Evolutionary conservation across 208 protist genomes (phyloP).

Genomic region (Acanthamoeba castellanii): DNA sequence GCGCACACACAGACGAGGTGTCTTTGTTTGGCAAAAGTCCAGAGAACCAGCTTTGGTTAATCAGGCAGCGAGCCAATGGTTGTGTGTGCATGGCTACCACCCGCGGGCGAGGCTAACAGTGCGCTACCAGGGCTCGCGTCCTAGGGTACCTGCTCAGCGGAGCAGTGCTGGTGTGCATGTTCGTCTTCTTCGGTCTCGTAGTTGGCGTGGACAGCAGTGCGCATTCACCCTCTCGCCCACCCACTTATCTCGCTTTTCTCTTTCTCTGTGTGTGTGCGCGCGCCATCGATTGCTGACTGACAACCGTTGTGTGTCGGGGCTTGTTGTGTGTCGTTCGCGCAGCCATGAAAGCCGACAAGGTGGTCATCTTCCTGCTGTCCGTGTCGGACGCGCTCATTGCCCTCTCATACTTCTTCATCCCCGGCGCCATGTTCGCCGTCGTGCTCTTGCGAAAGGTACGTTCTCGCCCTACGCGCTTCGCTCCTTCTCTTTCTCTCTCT

Average conservation of each 20-base stretch:
- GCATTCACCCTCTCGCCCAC: neutral
- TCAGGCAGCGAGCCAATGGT: no score
- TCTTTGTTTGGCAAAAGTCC: neutral
- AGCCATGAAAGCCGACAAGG: neutral
- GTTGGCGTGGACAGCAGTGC: neutral
- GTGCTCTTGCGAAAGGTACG: neutral
- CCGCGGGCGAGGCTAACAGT: no score
- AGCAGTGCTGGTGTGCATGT: neutral
- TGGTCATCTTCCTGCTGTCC: neutral
- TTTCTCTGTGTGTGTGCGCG: no score
- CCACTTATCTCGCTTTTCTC: neutral
- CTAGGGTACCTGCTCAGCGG: neutral
- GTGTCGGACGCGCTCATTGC: neutral
- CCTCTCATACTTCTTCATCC: constrained; percentile 34
- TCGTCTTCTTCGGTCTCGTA: neutral
- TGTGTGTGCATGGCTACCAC: no score
- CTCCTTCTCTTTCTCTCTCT: neutral
- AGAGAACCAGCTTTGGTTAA: no score
- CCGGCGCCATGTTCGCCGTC: constrained; percentile 41
- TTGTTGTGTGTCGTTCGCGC: neutral
- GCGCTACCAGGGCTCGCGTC: no score
- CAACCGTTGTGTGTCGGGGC: neutral
- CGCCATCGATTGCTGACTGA: no score
- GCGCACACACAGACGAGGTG: neutral
- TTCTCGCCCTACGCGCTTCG: neutral